Evolutionary conservation across 2,329 filamentous ascomycete species (phyloP).

Genomic region (Zopfia rhizophila): DNA sequence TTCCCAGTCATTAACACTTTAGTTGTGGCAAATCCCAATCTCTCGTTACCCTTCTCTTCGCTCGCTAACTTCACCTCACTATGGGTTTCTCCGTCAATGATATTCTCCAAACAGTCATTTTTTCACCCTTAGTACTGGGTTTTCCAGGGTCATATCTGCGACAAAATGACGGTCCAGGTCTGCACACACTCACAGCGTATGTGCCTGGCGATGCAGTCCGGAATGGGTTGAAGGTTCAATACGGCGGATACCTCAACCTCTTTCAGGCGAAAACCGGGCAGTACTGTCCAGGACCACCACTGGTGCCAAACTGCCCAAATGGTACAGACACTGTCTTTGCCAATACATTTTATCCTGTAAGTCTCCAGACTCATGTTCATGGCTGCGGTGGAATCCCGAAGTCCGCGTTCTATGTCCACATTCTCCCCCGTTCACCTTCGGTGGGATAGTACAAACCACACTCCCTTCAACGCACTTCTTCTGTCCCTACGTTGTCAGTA

Average conservation of each 20-base stretch:
- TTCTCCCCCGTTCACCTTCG: not conserved
- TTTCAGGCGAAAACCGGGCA: constrained; percentile 14
- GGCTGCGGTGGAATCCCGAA: no score
- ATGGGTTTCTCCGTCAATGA: no score
- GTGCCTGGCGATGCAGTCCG: constrained; percentile 15
- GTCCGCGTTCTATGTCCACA: not conserved
- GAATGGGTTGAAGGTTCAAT: constrained; percentile 29
- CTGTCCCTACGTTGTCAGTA: no score
- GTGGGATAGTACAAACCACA: no score
- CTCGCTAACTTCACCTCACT: no score
- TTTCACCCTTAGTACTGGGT: no score
- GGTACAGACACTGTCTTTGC: constrained; percentile 27
- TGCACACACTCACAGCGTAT: constrained; percentile 25
- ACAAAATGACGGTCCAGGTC: constrained; percentile 6
- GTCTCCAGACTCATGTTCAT: not conserved
- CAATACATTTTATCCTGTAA: constrained; percentile 24
- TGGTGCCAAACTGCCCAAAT: constrained; percentile 23
- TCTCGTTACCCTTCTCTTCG: no score
- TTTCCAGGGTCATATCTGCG: no score
- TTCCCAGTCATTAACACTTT: no score
- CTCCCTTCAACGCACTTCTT: no score
- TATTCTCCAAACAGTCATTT: no score
- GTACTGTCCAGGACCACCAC: constrained; percentile 22
- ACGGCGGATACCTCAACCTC: constrained; percentile 18
- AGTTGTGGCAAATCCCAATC: no score